Percentiles rank a stretch among this genome's conserved stretches.
These are phyloP conservation scores for Wickerhamiella lipophila DNA, from an alignment of 805 yeast species.

Conservation along the genomic window DNA sequence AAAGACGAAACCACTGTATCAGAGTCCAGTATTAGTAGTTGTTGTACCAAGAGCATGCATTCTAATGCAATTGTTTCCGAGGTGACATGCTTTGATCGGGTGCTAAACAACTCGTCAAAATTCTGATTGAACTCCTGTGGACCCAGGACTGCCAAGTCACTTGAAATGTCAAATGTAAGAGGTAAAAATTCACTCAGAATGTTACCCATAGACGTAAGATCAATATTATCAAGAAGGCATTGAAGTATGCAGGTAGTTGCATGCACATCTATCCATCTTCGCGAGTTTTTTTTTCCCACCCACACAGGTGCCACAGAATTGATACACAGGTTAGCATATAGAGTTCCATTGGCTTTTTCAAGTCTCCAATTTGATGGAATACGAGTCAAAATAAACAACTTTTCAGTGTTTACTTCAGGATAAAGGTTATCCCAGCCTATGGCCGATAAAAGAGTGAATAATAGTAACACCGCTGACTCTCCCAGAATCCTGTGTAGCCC, in stretches of 20 bases:
- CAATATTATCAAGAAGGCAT: neutral
- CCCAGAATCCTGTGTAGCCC: neutral
- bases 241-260: neutral
- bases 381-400: neutral
- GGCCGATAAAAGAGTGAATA: neutral
- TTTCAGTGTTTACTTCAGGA: slow-evolving; percentile 2
- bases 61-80: neutral
- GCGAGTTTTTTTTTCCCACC: neutral
- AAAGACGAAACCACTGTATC: neutral
- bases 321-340: slow-evolving; percentile 1
- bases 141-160: neutral
- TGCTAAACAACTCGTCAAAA: neutral
- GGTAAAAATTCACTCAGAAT: slow-evolving; percentile 3
- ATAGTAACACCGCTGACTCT: neutral
- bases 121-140: neutral
- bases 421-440: neutral
- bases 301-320: slow-evolving; percentile 6
- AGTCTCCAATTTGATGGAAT: neutral
- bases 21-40: neutral
- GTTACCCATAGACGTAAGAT: neutral
- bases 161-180: neutral
- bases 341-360: neutral
- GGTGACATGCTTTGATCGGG: neutral
- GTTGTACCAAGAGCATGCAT: slow-evolving; percentile 2
- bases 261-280: slow-evolving; percentile 6